Evolutionary conservation across 129 eudicot species (phyloP).

Genomic region (Calendula officinalis): DNA sequence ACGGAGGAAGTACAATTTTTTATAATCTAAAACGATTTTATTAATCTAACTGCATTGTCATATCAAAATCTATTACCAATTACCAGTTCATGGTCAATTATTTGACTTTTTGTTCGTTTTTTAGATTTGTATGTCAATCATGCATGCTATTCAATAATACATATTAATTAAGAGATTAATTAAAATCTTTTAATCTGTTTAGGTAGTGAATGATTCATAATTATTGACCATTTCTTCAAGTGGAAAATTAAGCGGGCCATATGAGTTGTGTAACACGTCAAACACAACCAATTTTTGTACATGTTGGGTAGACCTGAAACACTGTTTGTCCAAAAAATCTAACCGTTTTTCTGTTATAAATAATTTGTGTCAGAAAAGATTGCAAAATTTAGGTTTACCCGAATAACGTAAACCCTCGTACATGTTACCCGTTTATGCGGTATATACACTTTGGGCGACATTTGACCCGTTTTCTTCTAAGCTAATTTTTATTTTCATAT

Average conservation of each 20-base stretch:
- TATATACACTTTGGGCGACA: background rate
- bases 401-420: too few relatives aligned
- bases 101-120: slow-evolving; percentile 20
- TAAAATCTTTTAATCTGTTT: slow-evolving; percentile 20
- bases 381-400: too few relatives aligned
- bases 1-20: too few relatives aligned
- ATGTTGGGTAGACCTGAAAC: background rate
- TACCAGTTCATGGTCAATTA: slow-evolving; percentile 16
- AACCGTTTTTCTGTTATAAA: background rate
- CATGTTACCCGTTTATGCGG: too few relatives aligned
- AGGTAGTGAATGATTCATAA: slow-evolving; percentile 11
- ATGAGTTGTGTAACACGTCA: background rate
- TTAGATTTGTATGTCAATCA: slow-evolving; percentile 26
- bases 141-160: slow-evolving; percentile 29
- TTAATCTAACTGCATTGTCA: slow-evolving; percentile 12
- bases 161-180: background rate
- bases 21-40: slow-evolving; percentile 9
- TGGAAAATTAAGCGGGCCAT: background rate
- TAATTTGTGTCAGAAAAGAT: background rate
- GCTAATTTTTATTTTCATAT: background rate
- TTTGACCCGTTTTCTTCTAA: slow-evolving; percentile 5
- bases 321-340: background rate
- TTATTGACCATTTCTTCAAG: slow-evolving; percentile 1
- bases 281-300: background rate
- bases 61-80: background rate